Evolutionary conservation across 2,329 filamentous ascomycete genomes (phyloP).

Genomic region (Endoconidiophora polonica): DNA sequence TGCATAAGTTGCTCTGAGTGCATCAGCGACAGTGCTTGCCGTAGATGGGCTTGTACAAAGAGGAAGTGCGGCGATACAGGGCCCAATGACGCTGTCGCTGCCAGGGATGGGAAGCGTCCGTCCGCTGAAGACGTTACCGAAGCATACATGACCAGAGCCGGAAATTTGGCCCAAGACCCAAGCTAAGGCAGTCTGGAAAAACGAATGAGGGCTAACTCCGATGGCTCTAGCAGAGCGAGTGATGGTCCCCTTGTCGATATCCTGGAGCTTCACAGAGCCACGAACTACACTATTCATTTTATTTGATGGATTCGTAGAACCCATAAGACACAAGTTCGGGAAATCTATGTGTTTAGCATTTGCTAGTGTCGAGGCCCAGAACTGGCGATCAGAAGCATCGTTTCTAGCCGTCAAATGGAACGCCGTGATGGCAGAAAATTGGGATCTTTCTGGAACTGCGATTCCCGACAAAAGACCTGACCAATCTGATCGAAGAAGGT

Average conservation of each 20-base stretch:
- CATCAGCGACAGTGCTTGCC: slow-evolving; percentile 35
- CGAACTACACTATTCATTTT: too few relatives aligned
- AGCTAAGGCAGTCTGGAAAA: slow-evolving; percentile 58
- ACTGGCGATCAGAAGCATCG: neutral
- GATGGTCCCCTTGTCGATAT: neutral
- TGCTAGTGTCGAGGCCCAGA: neutral
- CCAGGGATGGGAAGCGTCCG: slow-evolving; percentile 53
- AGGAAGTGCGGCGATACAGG: slow-evolving; percentile 63
- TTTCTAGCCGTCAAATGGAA: slow-evolving; percentile 22
- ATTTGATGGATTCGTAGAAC: too few relatives aligned
- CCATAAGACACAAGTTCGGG: too few relatives aligned
- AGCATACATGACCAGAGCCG: slow-evolving; percentile 47
- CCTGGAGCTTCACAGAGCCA: too few relatives aligned
- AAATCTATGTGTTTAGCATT: too few relatives aligned
- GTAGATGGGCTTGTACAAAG: slow-evolving; percentile 44
- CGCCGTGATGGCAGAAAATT: slow-evolving; percentile 43
- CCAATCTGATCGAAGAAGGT: slow-evolving; percentile 55
- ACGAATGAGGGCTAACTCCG: slow-evolving; percentile 13
- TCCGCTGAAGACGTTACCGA: slow-evolving; percentile 72
- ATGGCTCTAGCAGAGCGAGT: neutral
- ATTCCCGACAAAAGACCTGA: slow-evolving; percentile 27
- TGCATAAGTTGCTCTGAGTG: slow-evolving; percentile 47
- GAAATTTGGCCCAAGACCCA: slow-evolving; percentile 49
- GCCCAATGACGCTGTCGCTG: slow-evolving; percentile 61
- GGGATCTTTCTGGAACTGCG: slow-evolving; percentile 26